Evolutionary conservation across 2,329 filamentous ascomycete species (phyloP).

Genomic region (Epichloe bromicola): DNA sequence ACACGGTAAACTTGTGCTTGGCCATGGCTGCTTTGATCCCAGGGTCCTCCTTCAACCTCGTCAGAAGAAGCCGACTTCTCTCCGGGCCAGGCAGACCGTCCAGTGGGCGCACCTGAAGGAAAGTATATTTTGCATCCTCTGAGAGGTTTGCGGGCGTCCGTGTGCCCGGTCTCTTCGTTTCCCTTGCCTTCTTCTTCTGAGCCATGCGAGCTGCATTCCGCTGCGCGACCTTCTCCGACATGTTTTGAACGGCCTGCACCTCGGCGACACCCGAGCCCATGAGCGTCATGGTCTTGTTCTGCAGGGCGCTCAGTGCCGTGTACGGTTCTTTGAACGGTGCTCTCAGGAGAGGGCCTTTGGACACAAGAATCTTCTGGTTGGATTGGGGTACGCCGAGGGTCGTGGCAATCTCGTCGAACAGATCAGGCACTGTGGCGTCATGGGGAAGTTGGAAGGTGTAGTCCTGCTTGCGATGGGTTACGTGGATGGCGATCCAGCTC

Average conservation of each 20-base stretch:
- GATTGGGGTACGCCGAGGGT: conserved; percentile 43
- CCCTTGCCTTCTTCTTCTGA: conserved; percentile 16
- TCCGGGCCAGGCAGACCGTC: conserved; percentile 64
- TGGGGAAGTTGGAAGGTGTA: conserved; percentile 31
- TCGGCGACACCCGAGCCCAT: conserved; percentile 51
- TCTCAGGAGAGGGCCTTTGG: conserved; percentile 52
- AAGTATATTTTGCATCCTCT: conserved; percentile 64
- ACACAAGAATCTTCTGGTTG: conserved; percentile 57
- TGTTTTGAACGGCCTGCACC: conserved; percentile 39
- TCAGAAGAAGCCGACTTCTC: conserved; percentile 57
- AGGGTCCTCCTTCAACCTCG: conserved; percentile 65
- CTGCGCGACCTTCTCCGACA: conserved; percentile 33
- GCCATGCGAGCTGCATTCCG: conserved; percentile 29
- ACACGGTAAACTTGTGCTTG: conserved; percentile 72
- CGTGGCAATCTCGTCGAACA: conserved; percentile 44
- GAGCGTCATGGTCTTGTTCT: conserved; percentile 48
- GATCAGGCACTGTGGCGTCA: conserved; percentile 39
- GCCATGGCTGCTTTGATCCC: conserved; percentile 78
- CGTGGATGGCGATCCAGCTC: conserved; percentile 26
- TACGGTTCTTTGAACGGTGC: conserved; percentile 47
- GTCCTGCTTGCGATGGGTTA: conserved; percentile 33
- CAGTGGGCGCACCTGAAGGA: conserved; percentile 63
- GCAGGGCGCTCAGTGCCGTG: conserved; percentile 34
- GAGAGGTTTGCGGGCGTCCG: conserved; percentile 6
- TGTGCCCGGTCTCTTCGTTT: conserved; percentile 5